Conservation (phyloP, 148 eudicot species). For the Rhododendron molle region DNA sequence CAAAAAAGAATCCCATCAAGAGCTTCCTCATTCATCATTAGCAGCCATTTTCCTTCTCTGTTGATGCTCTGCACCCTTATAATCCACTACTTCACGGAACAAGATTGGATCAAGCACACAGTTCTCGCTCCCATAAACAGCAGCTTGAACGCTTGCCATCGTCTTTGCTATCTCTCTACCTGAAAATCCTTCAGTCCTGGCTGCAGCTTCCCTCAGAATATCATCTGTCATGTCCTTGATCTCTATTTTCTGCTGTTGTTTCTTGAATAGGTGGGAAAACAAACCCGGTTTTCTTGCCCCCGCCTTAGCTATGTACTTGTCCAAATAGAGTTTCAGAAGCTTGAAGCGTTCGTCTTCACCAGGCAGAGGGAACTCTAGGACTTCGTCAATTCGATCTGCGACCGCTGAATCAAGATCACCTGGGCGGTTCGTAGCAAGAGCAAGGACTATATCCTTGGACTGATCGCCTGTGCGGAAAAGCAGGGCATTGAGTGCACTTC, state of each 20-base stretch:
- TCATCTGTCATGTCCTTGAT: conserved; percentile 76
- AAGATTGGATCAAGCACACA: conserved; percentile 70
- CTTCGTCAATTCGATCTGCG: conserved; percentile 93
- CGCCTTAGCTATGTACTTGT: conserved; percentile 87
- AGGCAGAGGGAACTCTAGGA: conserved; percentile 90
- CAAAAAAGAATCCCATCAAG: conserved; percentile 17
- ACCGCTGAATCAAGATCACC: conserved; percentile 99
- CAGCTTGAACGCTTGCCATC: conserved; percentile 95
- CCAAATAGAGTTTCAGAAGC: conserved; percentile 74
- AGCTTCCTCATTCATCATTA: conserved; percentile 19
- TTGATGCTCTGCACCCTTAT: conserved; percentile 95
- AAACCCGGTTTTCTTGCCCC: conserved; percentile 66
- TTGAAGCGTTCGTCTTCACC: conserved; percentile 91
- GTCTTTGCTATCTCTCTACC: conserved; percentile 96
- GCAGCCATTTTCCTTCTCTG: conserved; percentile 75
- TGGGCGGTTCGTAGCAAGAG: conserved; percentile 96
- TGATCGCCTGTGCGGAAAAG: conserved; percentile 97
- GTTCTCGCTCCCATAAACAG: conserved; percentile 88
- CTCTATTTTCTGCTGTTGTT: conserved; percentile 75
- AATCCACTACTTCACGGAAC: conserved; percentile 61
- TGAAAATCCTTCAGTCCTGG: conserved; percentile 82
- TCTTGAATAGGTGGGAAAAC: conserved; percentile 48
- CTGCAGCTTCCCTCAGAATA: conserved; percentile 77
- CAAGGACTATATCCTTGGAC: conserved; percentile 95
- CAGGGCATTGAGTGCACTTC: conserved; percentile 97